Percentiles rank a stretch among this genome's conserved stretches.
Conservation (phyloP, 352 stramenopile species). For the Phytophthora idaei region DNA sequence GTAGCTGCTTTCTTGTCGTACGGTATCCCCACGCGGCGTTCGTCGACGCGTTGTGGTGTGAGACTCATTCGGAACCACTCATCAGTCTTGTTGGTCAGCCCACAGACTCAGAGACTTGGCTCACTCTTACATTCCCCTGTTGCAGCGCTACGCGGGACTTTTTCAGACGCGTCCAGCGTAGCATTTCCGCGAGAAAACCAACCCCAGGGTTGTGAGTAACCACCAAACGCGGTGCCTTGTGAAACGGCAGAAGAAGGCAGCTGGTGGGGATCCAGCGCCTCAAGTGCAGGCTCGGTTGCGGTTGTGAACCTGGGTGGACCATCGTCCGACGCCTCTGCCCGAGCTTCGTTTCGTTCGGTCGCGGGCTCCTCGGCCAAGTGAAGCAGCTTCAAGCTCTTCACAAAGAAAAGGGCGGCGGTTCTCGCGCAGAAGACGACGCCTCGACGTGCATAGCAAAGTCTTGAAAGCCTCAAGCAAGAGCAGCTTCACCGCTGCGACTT, state of each 20-base stretch:
- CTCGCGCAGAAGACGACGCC: slow-evolving; percentile 17
- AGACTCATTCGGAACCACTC: neutral
- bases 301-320: slow-evolving; percentile 20
- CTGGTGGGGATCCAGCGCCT: slow-evolving; percentile 12
- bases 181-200: neutral
- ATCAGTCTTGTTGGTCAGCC: slow-evolving; percentile 1
- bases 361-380: slow-evolving; percentile 3
- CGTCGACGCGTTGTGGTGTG: neutral
- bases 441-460: slow-evolving; percentile 36
- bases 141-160: neutral
- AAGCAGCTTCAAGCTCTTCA: slow-evolving; percentile 3
- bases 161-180: neutral
- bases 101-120: neutral
- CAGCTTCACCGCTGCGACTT: neutral
- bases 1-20: slow-evolving; percentile 2
- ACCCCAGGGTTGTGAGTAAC: slow-evolving; percentile 11
- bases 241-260: slow-evolving; percentile 1
- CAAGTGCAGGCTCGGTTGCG: slow-evolving; percentile 2
- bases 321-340: neutral
- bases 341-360: slow-evolving; percentile 11
- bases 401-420: slow-evolving; percentile 26
- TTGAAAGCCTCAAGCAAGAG: slow-evolving; percentile 20
- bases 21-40: neutral
- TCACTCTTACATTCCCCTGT: neutral
- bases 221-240: neutral